phyloP scores from a whole-genome alignment of 192 early-diverging fungal species.

The Coemansia sp. region DNA sequence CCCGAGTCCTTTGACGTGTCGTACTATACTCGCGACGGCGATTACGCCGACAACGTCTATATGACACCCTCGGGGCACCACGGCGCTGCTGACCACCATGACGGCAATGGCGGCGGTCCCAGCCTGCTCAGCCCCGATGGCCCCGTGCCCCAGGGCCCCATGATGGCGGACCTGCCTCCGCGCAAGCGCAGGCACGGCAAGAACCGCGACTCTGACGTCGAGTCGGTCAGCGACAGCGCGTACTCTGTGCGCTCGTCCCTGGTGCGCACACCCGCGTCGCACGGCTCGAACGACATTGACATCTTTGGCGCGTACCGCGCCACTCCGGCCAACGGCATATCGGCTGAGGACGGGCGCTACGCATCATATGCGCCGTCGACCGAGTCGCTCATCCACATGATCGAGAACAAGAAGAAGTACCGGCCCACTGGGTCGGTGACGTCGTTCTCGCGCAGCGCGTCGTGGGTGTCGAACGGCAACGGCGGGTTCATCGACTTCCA shows the following conservation, averaged over 20 bases:
- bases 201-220: conserved; percentile 54
- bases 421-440: conserved; percentile 61
- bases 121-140: conserved; percentile 56
- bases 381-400: conserved; percentile 67
- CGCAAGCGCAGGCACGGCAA: conserved; percentile 54
- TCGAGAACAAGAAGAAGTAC: conserved; percentile 67
- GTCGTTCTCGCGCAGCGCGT: conserved; percentile 61
- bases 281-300: conserved; percentile 56
- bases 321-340: conserved; percentile 20
- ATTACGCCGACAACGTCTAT: conserved; percentile 50
- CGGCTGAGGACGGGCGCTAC: conserved; percentile 68
- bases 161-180: conserved; percentile 53
- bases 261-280: conserved; percentile 60
- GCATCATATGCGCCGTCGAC: conserved; percentile 70
- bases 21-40: conserved; percentile 56
- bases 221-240: conserved; percentile 59
- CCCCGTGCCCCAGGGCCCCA: conserved; percentile 48
- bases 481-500: conserved; percentile 57
- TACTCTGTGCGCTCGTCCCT: conserved; percentile 61
- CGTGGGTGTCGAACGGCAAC: conserved; percentile 60
- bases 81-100: conserved; percentile 14
- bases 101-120: conserved; percentile 32
- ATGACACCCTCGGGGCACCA: conserved; percentile 17
- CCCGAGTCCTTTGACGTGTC: conserved; percentile 63
- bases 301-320: conserved; percentile 59